Conservation (phyloP, 352 stramenopile species). For the Globisporangium alternatum region DNA sequence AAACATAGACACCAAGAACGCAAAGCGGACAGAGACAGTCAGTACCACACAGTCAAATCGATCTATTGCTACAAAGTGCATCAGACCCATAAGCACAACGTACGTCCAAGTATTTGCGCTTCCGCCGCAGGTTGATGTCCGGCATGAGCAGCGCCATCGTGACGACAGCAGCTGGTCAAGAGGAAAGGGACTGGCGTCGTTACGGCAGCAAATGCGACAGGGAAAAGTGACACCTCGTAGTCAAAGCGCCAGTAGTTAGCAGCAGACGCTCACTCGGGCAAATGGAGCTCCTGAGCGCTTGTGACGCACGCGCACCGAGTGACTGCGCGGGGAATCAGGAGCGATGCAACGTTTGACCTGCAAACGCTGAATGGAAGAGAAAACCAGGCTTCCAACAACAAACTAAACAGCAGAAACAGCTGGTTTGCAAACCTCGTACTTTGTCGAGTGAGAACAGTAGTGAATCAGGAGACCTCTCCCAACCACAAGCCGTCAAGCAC, state of each 20-base stretch:
- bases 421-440: background rate
- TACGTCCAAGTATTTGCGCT: conserved; percentile 56
- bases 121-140: conserved; percentile 65
- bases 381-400: background rate
- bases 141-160: conserved; percentile 60
- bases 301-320: background rate
- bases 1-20: background rate
- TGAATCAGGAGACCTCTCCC: background rate
- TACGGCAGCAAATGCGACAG: background rate
- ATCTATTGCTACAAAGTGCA: background rate
- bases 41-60: conserved; percentile 4
- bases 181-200: background rate
- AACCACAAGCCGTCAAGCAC: background rate
- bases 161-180: background rate
- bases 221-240: background rate
- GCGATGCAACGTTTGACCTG: background rate
- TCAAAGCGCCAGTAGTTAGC: background rate
- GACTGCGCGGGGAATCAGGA: background rate
- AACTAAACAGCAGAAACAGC: background rate
- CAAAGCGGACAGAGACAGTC: conserved; percentile 1
- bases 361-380: conserved; percentile 7
- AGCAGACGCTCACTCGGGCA: background rate
- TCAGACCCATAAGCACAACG: background rate
- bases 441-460: background rate
- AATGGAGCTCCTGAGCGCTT: background rate